Evolutionary conservation across 306 rosid genomes (phyloP), one percentile per base, ranked within the genome.

Genomic region (Sindora glabra): DNA sequence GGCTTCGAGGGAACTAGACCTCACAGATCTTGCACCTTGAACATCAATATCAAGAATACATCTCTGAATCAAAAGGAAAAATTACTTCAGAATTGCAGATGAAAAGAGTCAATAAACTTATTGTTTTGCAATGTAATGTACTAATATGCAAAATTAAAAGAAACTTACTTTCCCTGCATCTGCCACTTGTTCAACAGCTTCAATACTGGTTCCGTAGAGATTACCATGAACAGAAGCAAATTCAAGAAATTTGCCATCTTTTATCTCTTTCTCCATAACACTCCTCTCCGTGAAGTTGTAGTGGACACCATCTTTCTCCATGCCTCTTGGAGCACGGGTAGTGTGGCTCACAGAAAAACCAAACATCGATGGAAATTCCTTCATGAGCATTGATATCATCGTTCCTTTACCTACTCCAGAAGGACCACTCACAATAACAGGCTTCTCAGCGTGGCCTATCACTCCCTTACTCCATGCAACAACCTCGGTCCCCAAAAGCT

Each of bases 331-430:
- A 72, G 85, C 82, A 38, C 99, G 96, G 30, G 99, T 89, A 18
- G 99, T 92, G 74, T 92, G 99, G 76, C 99, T 92, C 76, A 92
- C 99, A 13, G 99, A 92, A 79, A 92, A 92, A 14, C 99, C 99
- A 48, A 92, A 92, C 90, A 83, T 80, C 18, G 85, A 74, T 9
- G 96, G 99, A 46, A 86, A 92, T 48, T 92, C 95, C 76, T 86
- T 72, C 96, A 84, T 86, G 44, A 92, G 99, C 99, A 86, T 92
- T 44, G 89, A 56, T 78, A 92, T 92, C 54, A 92, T 57, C 24
- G 99, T 88, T 51, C 99, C 99, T 76, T 92, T 92, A 19, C 99
- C 99, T 0, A 92, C 99, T 55, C 99, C 99, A 63, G 99, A 92
- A 49, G 99, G 99, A 70, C 99, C 99, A 54, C 95, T 89, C 14